Conservation (phyloP, 768 basidiomycete genomes). For the Cyclocybe aegerita region DNA sequence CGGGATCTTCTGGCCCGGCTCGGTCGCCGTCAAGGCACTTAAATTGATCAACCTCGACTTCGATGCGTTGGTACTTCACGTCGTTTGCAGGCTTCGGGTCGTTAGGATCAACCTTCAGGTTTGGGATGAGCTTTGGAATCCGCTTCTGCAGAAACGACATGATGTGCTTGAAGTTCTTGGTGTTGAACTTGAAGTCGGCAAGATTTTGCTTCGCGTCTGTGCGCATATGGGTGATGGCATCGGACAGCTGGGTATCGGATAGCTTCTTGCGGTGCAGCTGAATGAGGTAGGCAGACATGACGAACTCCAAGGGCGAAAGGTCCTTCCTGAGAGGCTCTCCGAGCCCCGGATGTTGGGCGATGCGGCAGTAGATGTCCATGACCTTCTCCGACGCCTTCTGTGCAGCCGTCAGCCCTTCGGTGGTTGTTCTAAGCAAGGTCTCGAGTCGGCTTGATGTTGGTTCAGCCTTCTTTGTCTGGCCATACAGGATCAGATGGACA, state of each 20-base stretch:
- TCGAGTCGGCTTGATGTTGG: constrained; percentile 22
- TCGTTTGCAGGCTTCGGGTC: too few relatives aligned
- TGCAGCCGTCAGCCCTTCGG: constrained; percentile 3
- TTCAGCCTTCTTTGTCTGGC: constrained; percentile 14
- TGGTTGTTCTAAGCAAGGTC: constrained; percentile 16
- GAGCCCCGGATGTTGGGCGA: constrained; percentile 11
- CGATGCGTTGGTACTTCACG: background rate
- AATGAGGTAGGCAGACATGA: constrained; percentile 43
- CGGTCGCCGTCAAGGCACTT: background rate
- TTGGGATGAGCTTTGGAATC: constrained; percentile 9
- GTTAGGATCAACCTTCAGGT: background rate
- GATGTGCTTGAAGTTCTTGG: constrained; percentile 15
- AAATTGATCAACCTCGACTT: background rate
- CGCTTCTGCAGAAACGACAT: constrained; percentile 15
- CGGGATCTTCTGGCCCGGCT: background rate
- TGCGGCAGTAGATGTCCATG: constrained; percentile 21
- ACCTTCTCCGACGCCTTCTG: constrained; percentile 1
- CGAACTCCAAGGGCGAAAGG: constrained; percentile 22
- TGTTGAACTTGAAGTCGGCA: constrained; percentile 2
- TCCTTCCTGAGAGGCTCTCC: constrained; percentile 9
- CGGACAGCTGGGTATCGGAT: constrained; percentile 40
- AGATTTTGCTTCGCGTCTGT: background rate
- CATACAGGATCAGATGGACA: constrained; percentile 22
- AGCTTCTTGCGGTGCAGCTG: constrained; percentile 28
- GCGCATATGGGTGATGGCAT: constrained; percentile 37